Base-by-base conservation (phyloP, 176 grass and related monocot species). In the Tillandsia leiboldiana region DNA sequence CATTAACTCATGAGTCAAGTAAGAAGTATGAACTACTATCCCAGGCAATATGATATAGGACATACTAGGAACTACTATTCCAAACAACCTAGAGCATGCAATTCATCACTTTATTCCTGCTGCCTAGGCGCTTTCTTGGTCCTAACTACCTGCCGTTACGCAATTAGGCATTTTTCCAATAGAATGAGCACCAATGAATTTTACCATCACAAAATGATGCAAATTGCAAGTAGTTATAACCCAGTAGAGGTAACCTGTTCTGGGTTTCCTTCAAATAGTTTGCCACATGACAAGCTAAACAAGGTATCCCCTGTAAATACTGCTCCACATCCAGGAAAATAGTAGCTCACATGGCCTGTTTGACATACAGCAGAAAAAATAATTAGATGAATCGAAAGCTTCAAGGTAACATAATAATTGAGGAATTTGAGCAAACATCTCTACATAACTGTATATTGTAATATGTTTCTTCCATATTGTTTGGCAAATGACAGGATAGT, bases 251-350 rank as follows among this genome's bases (percentile, higher is more conserved):
- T 0, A 83, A 96, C 94, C 89, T 99, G 89, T 51, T 90, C 83
- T 11, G 89, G 82, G 49, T 87, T 87, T 69, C 94, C 89, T 87
- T 99, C 94, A 65, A 99, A 93, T 93, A 93, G 94, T 69, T 88
- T 99, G 72, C 94, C 94, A 15, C 94, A 99, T 2, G 94, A 99
- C 68, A 99, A 78, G 82, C 29, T 99, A 76, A 99, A 99, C 72
- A 99, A 77, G 8, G 87, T 93, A 68, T 99, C 94, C 48, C 94
- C 89, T 10, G 89, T 90, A 78, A 99, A 99, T 84, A 99, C 81
- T 5, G 86, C 77, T 72, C 80, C 72, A 86, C 82, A 92, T 78
- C 81, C 94, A 75, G 84, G 82, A 70, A 99, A 90, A 79, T 93
- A 75, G 82, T 87, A 99, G 80, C 87, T 87, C 53, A 99, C 77